phyloP scores from a whole-genome alignment of 352 stramenopile genomes.

The Pythium coloratum region DNA sequence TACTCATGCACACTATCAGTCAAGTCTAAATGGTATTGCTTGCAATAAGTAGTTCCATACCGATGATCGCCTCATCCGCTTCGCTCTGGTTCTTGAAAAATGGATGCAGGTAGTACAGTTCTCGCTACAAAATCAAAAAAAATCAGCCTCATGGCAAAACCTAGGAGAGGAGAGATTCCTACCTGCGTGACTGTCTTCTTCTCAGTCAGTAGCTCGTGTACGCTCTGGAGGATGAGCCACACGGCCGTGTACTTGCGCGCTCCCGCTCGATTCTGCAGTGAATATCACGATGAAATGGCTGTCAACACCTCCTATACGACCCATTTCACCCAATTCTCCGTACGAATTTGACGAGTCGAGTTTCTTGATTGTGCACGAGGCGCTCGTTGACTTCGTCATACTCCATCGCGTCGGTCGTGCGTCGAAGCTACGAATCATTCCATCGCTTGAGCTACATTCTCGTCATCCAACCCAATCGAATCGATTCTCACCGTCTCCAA shows the following conservation, averaged over 20 bases:
- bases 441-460: background rate
- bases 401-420: conserved; percentile 46
- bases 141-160: background rate
- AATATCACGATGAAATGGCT: background rate
- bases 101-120: conserved; percentile 85
- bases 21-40: background rate
- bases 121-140: conserved; percentile 37
- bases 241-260: conserved; percentile 82
- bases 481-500: conserved; percentile 51
- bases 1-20: conserved; percentile 21
- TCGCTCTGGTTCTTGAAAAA: conserved; percentile 82
- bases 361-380: conserved; percentile 58
- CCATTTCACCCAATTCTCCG: background rate
- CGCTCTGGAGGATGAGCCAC: conserved; percentile 82
- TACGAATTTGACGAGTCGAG: conserved; percentile 63
- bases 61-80: conserved; percentile 83
- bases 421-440: conserved; percentile 45
- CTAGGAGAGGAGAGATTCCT: background rate
- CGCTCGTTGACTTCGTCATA: conserved; percentile 60
- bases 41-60: conserved; percentile 24
- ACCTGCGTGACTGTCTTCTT: conserved; percentile 86
- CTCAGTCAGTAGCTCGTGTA: conserved; percentile 63
- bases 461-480: background rate
- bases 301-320: background rate
- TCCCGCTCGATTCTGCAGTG: conserved; percentile 50